These are phyloP conservation scores for Podospora conica DNA, from an alignment of 495 filamentous ascomycete genomes.

Conservation along the genomic window DNA sequence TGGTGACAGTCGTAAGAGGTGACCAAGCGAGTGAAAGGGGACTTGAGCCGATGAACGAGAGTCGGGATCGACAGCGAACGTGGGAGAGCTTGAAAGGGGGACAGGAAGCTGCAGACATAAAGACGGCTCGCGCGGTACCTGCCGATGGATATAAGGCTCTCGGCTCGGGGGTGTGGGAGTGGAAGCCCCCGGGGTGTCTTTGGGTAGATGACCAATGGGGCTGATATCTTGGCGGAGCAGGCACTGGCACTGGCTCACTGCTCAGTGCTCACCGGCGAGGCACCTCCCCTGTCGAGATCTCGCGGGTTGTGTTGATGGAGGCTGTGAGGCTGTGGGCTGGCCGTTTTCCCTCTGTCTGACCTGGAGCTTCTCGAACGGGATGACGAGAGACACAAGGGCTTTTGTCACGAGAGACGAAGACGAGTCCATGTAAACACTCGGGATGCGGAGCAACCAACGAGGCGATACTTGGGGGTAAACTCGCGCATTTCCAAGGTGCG, in stretches of 20 bases:
- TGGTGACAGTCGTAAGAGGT: slow-evolving; percentile 3
- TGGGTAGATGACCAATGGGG: slow-evolving; percentile 20
- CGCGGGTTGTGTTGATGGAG: background rate
- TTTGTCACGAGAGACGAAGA: background rate
- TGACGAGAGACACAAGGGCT: background rate
- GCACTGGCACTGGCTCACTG: background rate
- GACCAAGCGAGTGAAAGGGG: slow-evolving; percentile 16
- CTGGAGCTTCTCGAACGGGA: background rate
- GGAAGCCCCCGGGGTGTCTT: slow-evolving; percentile 1
- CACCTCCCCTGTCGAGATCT: background rate
- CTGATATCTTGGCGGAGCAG: slow-evolving; percentile 21
- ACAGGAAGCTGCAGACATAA: slow-evolving; percentile 4
- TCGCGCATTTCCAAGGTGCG: background rate
- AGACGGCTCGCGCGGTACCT: slow-evolving; percentile 15
- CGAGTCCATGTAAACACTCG: background rate
- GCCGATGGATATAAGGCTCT: slow-evolving; percentile 27
- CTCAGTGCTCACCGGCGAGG: background rate
- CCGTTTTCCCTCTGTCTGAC: background rate
- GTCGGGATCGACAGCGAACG: slow-evolving; percentile 24
- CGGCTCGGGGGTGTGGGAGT: slow-evolving; percentile 4
- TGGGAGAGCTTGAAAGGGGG: slow-evolving; percentile 13
- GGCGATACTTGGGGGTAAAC: no score
- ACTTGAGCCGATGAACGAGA: slow-evolving; percentile 15
- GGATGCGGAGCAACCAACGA: background rate
- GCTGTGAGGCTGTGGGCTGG: background rate